Evolutionary conservation across 1,284 basidiomycete genomes (phyloP).

Genomic region (Fistulina hepatica): DNA sequence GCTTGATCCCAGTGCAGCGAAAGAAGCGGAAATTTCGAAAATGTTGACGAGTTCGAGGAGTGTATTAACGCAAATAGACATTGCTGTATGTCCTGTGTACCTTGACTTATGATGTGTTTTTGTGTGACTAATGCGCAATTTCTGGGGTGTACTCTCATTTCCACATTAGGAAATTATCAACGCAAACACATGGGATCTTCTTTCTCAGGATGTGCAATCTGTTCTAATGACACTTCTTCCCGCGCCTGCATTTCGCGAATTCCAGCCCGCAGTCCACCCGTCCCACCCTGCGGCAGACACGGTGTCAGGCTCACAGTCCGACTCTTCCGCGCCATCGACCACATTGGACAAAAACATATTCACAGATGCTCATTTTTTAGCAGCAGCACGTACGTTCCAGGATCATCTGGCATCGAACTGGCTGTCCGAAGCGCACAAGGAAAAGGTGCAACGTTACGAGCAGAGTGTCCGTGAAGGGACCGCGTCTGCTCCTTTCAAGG

Average conservation of each 20-base stretch:
- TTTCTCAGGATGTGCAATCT: slow-evolving; percentile 34
- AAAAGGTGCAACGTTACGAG: slow-evolving; percentile 32
- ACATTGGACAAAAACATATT: slow-evolving; percentile 32
- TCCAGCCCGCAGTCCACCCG: slow-evolving; percentile 24
- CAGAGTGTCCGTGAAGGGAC: slow-evolving; percentile 32
- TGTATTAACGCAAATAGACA: slow-evolving; percentile 36
- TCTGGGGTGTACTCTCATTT: slow-evolving; percentile 16
- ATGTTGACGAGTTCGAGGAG: slow-evolving; percentile 42
- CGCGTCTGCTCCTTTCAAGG: slow-evolving; percentile 47
- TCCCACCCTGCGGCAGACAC: slow-evolving; percentile 31
- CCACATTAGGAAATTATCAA: slow-evolving; percentile 41
- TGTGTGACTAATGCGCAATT: slow-evolving; percentile 1
- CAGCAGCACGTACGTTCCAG: slow-evolving; percentile 45
- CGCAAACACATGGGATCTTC: slow-evolving; percentile 34
- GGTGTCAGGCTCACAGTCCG: slow-evolving; percentile 23
- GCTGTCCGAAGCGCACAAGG: slow-evolving; percentile 33
- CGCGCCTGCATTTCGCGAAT: slow-evolving; percentile 36
- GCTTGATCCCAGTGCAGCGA: no score
- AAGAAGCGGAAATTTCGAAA: slow-evolving; percentile 19
- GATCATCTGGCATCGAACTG: slow-evolving; percentile 46
- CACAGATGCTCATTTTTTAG: slow-evolving; percentile 41
- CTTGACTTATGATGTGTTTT: slow-evolving; percentile 6
- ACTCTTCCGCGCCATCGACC: slow-evolving; percentile 9
- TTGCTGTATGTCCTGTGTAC: slow-evolving; percentile 46
- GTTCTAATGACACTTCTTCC: slow-evolving; percentile 36